Conservation (phyloP, 164 flowering plant genomes). For the Dillenia suffruticosa region DNA sequence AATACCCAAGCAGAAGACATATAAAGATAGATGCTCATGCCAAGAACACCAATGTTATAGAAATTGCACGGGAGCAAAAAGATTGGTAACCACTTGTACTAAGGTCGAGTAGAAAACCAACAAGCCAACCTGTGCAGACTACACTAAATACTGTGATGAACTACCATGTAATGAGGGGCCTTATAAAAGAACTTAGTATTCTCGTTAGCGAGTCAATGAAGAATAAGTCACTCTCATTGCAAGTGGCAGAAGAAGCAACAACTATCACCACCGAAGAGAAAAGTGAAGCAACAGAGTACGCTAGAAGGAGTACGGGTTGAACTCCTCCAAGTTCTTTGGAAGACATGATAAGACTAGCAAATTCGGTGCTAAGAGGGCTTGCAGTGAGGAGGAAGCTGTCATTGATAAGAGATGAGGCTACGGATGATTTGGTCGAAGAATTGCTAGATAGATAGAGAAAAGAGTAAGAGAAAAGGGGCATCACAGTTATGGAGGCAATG, state of each 20-base stretch:
- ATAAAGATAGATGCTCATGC: constrained; percentile 5
- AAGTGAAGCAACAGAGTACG: neutral
- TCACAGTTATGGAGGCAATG: constrained; percentile 12
- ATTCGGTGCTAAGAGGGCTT: constrained; percentile 9
- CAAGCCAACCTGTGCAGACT: constrained; percentile 8
- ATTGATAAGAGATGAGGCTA: constrained; percentile 1
- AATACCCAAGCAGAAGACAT: constrained; percentile 15
- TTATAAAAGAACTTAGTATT: constrained; percentile 12
- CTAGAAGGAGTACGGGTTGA: constrained; percentile 1
- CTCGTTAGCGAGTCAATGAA: constrained; percentile 10
- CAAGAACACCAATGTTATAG: neutral
- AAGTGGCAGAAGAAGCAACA: constrained; percentile 15
- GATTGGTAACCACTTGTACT: neutral
- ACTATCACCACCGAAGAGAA: constrained; percentile 8
- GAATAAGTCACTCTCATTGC: constrained; percentile 5
- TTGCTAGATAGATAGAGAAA: constrained; percentile 6
- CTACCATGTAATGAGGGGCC: constrained; percentile 18
- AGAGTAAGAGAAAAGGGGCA: constrained; percentile 10
- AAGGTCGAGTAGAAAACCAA: neutral
- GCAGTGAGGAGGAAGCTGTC: neutral
- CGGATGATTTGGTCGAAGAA: constrained; percentile 8
- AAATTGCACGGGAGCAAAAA: neutral
- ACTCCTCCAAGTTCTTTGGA: constrained; percentile 1
- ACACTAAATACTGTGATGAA: constrained; percentile 13
- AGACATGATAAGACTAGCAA: neutral